A percentile compares a stretch with the other conserved stretches of the same genome.
Conservation (phyloP, 768 basidiomycete genomes). For the Russula ochroleuca region DNA sequence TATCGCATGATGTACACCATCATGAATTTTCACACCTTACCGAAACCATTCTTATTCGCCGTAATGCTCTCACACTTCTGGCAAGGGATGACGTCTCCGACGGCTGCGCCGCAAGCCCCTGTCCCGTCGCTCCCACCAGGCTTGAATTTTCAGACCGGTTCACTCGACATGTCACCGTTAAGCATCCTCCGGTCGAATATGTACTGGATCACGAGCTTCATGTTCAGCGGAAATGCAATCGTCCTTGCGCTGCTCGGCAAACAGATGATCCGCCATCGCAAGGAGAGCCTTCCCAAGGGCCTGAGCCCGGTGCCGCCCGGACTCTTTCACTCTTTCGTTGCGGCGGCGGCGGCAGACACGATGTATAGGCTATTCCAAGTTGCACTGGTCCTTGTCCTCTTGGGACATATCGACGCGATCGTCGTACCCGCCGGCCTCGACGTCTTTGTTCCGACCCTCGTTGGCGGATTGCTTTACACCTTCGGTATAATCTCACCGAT, state of each 20-base stretch:
- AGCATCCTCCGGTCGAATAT: neutral
- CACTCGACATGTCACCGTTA: neutral
- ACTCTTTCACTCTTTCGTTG: too few relatives aligned
- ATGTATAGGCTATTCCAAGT: constrained; percentile 7
- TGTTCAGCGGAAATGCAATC: neutral
- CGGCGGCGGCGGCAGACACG: neutral
- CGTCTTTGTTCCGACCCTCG: neutral
- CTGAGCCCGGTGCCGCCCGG: neutral
- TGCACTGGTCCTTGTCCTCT: neutral
- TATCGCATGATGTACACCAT: neutral
- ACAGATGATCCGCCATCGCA: neutral
- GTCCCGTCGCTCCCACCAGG: neutral
- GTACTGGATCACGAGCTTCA: constrained; percentile 6
- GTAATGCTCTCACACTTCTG: neutral
- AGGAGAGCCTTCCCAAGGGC: too few relatives aligned
- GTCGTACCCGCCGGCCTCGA: neutral
- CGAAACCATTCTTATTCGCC: neutral
- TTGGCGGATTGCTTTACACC: neutral
- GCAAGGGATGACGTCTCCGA: neutral
- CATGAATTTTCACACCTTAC: neutral
- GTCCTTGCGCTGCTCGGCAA: neutral
- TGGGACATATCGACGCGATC: neutral
- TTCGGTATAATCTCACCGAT: neutral
- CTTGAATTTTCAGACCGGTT: neutral
- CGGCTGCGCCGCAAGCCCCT: neutral